Base-by-base conservation (phyloP, 345 rosid species). In the Carallia brachiata region DNA sequence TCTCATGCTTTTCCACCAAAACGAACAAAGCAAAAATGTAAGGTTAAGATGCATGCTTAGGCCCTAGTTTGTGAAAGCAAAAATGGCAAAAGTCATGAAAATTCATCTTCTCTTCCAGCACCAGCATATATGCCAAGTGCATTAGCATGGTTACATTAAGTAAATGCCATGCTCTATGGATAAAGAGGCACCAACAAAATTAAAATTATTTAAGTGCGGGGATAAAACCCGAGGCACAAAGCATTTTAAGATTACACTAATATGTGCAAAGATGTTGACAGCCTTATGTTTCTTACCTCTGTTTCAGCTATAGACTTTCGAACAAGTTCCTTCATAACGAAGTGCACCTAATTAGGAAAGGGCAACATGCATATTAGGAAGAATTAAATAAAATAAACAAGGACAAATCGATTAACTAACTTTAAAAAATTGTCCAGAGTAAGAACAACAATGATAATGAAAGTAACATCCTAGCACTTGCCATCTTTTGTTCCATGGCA, bases 251-350 rank as follows among this genome's bases (percentile, higher is more conserved):
- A 58, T 68, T 16, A 7, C 7, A 57, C 30, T 5, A 52, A 50
- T 8, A 6, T 32, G 63, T 8, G 8, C 36, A 62, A 61, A 68
- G 5, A 18, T 64, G 18, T 73, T 34, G 60, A 52, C 52, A 66
- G 39, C 36, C 18, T 77, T 70, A 61, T 61, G 69, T 63, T 70
- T 61, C 79, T 75, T 79, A 95, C 99, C 96, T 88, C 96, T 54
- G 98, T 95, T 77, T 83, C 91, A 53, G 92, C 84, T 67, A 95
- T 95, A 0, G 99, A 95, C 79, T 90, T 92, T 68, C 99, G 89
- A 63, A 95, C 99, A 71, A 95, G 93, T 77, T 95, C 99, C 81
- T 95, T 95, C 87, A 92, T 78, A 61, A 95, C 84, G 62, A 92
- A 88, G 78, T 95, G 99, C 60, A 95, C 99, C 99, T 95, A 72